Base-by-base conservation (phyloP, 1,284 basidiomycete genomes). In the Mycena citricolor region DNA sequence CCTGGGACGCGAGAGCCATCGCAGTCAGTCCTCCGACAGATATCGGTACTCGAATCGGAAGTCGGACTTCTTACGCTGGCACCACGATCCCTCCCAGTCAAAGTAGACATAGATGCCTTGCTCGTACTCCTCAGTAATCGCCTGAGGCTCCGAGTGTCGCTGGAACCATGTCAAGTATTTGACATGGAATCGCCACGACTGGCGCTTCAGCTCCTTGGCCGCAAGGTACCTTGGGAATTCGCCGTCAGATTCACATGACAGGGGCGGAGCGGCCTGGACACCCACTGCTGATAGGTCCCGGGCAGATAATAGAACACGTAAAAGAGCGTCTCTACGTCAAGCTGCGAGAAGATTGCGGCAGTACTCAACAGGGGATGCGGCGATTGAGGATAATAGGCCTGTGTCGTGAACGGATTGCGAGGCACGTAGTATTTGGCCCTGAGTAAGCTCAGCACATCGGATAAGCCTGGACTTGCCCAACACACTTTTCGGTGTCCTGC, bases 91-190 rank as follows among this genome's bases (percentile, higher is more conserved):
- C 66, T 95, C 92, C 92, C 92, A 95, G 67, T 95, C 92, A 67
- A 95, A 95, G 75, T 95, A 94, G 42, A 94, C 90, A 64, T 94
- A 95, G 20, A 95, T 94, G 13, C 97, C 97, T 70, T 99, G 94
- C 69, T 99, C 97, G 64, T 98, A 99, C 67, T 99, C 97, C 60
- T 98, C 95, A 35, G 97, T 99, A 64, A 99, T 98, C 4, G 92
- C 93, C 63, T 97, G 93, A n/a, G 97, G 97, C 64, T 99, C 94
- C 17, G 92, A 94, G 61, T 97, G 93, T 41, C 97, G 82, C 67
- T 99, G 97, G 82, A 99, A 99, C n/a, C 97, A 99, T 28, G 97
- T 99, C 51, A 99, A 70, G 66, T 98, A 99, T 70, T 99, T 98
- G 57, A 97, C 92, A 67, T 99, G 97, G 77, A 99, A 99, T 43